Percentiles rank a stretch among this genome's conserved stretches.
These are phyloP conservation scores for Globisporangium camurandrum DNA, from an alignment of 352 stramenopile genomes.

Conservation along the genomic window DNA sequence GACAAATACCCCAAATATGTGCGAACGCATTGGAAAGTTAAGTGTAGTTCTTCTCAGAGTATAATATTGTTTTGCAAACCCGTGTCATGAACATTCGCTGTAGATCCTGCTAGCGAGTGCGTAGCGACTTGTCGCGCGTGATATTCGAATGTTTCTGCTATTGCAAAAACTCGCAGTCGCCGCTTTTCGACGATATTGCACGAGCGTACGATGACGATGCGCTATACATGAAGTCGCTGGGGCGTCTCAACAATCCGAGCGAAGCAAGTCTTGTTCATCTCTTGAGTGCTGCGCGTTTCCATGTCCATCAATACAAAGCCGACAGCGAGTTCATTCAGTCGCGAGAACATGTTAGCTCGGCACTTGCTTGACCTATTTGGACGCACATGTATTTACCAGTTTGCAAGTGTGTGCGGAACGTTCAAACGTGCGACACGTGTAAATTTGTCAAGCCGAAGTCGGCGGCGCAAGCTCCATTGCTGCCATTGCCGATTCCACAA, in stretches of 20 bases:
- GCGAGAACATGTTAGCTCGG: conserved; percentile 6
- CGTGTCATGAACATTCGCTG: not conserved
- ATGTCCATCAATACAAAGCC: conserved; percentile 4
- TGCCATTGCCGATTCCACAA: conserved; percentile 6
- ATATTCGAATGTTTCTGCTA: not conserved
- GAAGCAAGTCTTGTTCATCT: not conserved
- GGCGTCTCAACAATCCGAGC: too few species aligned
- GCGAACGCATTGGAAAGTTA: not conserved
- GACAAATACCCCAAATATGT: not conserved
- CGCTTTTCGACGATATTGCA: not conserved
- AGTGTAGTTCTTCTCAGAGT: not conserved
- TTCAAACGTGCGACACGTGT: conserved; percentile 16
- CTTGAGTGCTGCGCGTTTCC: not conserved
- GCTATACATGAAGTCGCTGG: not conserved
- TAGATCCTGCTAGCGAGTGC: not conserved
- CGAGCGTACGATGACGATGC: not conserved
- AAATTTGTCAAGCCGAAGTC: conserved; percentile 12
- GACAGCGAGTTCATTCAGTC: not conserved
- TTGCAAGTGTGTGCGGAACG: conserved; percentile 8
- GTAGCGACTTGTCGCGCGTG: too few species aligned
- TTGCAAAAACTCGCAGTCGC: not conserved
- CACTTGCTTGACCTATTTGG: conserved; percentile 1
- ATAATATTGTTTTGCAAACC: not conserved
- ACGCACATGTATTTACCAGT: conserved; percentile 18
- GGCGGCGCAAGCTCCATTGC: conserved; percentile 1